Conservation (phyloP, 768 basidiomycete genomes). For the Sarcodon aspratus region DNA sequence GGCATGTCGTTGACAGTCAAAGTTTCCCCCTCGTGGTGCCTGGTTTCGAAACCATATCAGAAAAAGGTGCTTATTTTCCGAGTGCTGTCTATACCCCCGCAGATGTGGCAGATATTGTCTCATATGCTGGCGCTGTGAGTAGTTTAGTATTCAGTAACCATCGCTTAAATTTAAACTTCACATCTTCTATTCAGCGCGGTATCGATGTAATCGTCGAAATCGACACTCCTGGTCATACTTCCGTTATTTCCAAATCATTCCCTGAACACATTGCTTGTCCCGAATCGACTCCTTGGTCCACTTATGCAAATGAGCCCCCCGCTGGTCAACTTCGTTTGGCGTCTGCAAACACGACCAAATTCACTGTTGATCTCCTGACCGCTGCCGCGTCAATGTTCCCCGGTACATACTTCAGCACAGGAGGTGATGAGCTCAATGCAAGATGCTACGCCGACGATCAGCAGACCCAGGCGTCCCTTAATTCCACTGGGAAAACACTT, state of each 20-base stretch:
- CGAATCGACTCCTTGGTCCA: constrained; percentile 21
- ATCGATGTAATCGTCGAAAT: constrained; percentile 39
- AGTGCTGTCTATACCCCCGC: constrained; percentile 20
- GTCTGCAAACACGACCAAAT: constrained; percentile 18
- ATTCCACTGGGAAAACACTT: constrained; percentile 22
- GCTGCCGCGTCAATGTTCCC: constrained; percentile 19
- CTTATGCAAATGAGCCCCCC: constrained; percentile 31
- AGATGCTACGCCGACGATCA: constrained; percentile 27
- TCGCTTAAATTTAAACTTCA: too few relatives aligned
- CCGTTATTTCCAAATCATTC: constrained; percentile 26
- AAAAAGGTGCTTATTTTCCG: constrained; percentile 32
- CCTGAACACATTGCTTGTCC: constrained; percentile 35
- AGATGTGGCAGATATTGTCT: constrained; percentile 28
- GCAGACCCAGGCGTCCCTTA: constrained; percentile 19
- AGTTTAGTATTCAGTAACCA: background rate
- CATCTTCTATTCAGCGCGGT: constrained; percentile 24
- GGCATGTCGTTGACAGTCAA: constrained; percentile 40
- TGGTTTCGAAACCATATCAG: constrained; percentile 23
- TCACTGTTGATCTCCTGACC: constrained; percentile 21
- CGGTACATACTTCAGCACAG: constrained; percentile 28
- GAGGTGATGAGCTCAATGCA: constrained; percentile 37
- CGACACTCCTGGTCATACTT: constrained; percentile 42
- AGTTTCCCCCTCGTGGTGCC: constrained; percentile 34
- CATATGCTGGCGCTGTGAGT: constrained; percentile 33
- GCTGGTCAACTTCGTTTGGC: constrained; percentile 37